These are phyloP conservation scores for Coemansia reversa DNA, from an alignment of 192 early-diverging fungal genomes.

Conservation along the genomic window DNA sequence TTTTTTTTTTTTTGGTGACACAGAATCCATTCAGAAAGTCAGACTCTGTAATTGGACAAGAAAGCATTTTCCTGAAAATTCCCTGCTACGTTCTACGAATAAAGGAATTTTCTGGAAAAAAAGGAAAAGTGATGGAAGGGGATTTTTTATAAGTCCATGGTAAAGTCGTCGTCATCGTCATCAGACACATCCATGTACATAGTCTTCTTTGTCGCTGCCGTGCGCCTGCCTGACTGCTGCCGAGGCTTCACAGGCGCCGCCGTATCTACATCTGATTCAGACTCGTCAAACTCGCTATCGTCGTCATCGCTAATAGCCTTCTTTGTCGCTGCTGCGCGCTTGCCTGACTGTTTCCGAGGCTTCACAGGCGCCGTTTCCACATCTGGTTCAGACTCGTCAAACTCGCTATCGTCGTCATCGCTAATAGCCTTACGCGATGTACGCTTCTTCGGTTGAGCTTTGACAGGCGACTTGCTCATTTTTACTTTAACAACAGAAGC, in stretches of 20 bases:
- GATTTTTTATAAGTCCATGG: slow-evolving; percentile 12
- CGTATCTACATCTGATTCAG: slow-evolving; percentile 18
- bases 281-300: slow-evolving; percentile 12
- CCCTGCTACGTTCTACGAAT: background rate
- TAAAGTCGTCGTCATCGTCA: slow-evolving; percentile 39
- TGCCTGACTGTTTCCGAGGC: slow-evolving; percentile 16
- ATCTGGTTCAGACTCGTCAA: slow-evolving; percentile 11
- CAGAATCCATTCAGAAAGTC: too few relatives aligned
- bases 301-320: slow-evolving; percentile 37
- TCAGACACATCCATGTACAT: slow-evolving; percentile 45
- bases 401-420: slow-evolving; percentile 35
- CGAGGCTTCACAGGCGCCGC: slow-evolving; percentile 18
- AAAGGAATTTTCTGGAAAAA: background rate
- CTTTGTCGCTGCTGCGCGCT: slow-evolving; percentile 26
- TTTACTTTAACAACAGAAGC: background rate
- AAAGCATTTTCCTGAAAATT: background rate
- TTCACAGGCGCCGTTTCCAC: slow-evolving; percentile 14
- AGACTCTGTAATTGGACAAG: too few relatives aligned
- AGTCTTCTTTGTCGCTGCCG: slow-evolving; percentile 22
- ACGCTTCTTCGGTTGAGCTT: slow-evolving; percentile 13
- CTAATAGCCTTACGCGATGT: slow-evolving; percentile 15
- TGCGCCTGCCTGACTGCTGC: slow-evolving; percentile 19
- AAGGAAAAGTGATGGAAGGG: background rate
- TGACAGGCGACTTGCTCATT: slow-evolving; percentile 9
- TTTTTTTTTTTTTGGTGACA: too few relatives aligned